Base-by-base conservation (phyloP, 495 filamentous ascomycete genomes). In the Glutinoglossum americanum region DNA sequence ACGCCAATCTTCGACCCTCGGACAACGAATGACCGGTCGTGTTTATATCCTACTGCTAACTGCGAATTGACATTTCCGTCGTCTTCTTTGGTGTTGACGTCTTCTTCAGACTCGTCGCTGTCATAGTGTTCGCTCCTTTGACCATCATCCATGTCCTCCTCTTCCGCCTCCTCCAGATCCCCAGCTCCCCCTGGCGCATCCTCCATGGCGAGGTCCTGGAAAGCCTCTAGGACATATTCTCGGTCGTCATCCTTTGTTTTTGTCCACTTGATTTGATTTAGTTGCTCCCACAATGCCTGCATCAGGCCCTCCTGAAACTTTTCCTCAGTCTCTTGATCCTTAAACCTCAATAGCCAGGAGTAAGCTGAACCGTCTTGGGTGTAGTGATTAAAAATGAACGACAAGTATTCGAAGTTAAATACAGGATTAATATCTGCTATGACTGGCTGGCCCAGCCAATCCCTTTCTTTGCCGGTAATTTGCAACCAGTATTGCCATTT, bases 321-420 rank as follows among this genome's bases (percentile, higher is more conserved):
- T 67, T 94, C 87, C 41, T 89, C 76, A 0, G 82, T 80, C 35
- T 80, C 73, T 56, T 83, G 80, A 59, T 94, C 84, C 62, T 83
- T 85, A 74, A 98, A 98, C 27, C 89, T 80, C 32, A 98, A 71
- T 4, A 98, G 79, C 92, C 93, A 98, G 0, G 93, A 97, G 67
- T 87, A 95, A 7, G 92, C 90, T 9, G 85, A 83, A 3, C 89
- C 88, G 68, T 94, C 86, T 17, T 82, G 77, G 8, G 81, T 74
- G 64, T 94, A 97, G 64, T 95, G 87, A 65, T 97, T 97, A 76
- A 98, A 98, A 65, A 98, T 96, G 70, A 97, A 96, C 1, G 92
- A 96, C 21, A 94, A 74, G 61, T 87, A 96, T 69, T 97, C 92
- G 61, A 94, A 97, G 71, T 96, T 97, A 75, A 98, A 98, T 35